Evolutionary conservation across 2,329 filamentous ascomycete genomes (phyloP), one percentile per base, ranked within the genome.

Genomic region (Ophiostoma montium): DNA sequence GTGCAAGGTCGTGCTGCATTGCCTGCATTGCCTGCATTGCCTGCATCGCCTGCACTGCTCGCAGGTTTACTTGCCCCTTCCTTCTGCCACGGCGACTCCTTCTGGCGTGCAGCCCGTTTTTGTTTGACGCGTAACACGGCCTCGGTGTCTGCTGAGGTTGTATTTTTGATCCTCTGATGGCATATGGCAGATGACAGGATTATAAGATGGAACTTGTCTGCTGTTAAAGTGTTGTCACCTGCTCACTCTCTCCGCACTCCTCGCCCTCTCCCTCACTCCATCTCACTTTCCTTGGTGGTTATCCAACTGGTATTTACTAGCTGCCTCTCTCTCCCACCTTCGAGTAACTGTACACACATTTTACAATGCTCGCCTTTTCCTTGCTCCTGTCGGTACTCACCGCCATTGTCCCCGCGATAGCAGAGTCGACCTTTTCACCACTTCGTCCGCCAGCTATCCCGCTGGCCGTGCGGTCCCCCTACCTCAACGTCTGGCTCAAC

Each of bases 381-480:
- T 21, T 50, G 15, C 33, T 48, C 32, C 45, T 50, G 8, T 38
- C 39, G 3, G 31, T 39, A 15, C 35, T 50, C 38, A 27, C 31
- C 21, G 35, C 35, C 30, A 15, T 46, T 10, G 12, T 16, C 1
- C 36, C 35, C 11, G 46, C 16, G 6, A n/a, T 43, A 16, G 50
- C 50, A 7, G 39, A 43, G 8, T 55, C 61, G 2, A 57, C 54
- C 10, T 63, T 63, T 44, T 57, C 48, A 1, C 63, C 62, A 1
- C 53, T 61, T 3, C 57, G 55, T n/a, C 62, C 63, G 5, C 63
- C 63, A 10, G 59, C 62, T 2, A 59, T 64, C 15, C 84, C 85
- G 12, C 64, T 90, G 32, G 83, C 83, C 39, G 84, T 89, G 41
- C 79, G 77, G 53, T 82, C 79, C 10, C 85, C 85, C 0, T 90